Conservation (phyloP, 2,329 filamentous ascomycete genomes). For the Apiospora pterosperma region DNA sequence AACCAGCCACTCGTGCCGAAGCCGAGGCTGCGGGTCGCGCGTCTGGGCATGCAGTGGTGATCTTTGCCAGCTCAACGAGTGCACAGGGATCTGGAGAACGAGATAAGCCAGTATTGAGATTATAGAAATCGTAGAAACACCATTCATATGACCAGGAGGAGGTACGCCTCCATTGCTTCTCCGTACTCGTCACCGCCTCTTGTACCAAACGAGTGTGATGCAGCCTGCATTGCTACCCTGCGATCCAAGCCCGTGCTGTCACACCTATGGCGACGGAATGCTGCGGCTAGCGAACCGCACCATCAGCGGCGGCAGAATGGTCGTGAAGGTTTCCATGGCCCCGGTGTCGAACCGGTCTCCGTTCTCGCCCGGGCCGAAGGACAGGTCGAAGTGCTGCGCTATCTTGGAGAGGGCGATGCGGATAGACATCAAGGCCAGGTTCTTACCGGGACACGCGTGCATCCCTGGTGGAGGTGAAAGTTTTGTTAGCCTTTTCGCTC, state of each 20-base stretch:
- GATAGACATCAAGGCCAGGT: constrained; percentile 16
- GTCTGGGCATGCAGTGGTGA: neutral
- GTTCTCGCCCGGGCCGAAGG: constrained; percentile 18
- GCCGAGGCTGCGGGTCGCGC: neutral
- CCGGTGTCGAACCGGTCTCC: constrained; percentile 18
- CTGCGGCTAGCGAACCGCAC: constrained; percentile 10
- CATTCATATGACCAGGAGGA: neutral
- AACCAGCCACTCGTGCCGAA: neutral
- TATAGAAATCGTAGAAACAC: neutral
- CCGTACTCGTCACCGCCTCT: neutral
- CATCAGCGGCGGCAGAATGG: constrained; percentile 11
- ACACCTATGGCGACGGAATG: neutral
- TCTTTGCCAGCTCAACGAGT: neutral
- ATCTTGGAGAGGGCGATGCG: constrained; percentile 15
- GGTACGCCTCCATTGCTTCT: too few species aligned
- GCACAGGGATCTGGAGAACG: neutral
- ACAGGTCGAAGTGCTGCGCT: constrained; percentile 15
- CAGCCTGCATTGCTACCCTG: neutral
- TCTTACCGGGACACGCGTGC: constrained; percentile 18
- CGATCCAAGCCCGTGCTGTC: too few species aligned
- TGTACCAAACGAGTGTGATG: neutral
- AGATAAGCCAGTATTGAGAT: neutral
- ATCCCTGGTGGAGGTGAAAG: neutral
- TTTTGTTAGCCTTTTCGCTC: neutral
- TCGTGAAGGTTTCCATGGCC: constrained; percentile 15